Percentiles rank a stretch among this genome's conserved stretches.
These are phyloP conservation scores for Diplosphaera chodatii DNA, from an alignment of 139 green algal species.

Conservation along the genomic window DNA sequence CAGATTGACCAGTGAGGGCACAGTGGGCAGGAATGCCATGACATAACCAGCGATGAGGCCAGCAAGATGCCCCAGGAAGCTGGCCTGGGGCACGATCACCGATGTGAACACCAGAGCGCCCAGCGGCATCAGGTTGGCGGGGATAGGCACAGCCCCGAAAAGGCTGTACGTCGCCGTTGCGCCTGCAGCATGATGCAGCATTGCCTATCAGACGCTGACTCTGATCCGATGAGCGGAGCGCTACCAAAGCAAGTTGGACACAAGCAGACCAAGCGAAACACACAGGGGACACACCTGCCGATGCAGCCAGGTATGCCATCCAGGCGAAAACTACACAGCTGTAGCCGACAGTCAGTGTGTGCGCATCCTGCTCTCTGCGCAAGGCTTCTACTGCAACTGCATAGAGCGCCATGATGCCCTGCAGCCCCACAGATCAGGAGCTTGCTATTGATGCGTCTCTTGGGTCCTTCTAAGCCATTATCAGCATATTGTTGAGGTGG, in stretches of 20 bases:
- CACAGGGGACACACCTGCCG: not conserved
- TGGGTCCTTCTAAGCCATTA: too few relatives aligned
- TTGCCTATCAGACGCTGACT: not conserved
- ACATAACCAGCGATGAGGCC: constrained; percentile 57
- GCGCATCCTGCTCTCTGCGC: constrained; percentile 25
- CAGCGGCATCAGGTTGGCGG: constrained; percentile 49
- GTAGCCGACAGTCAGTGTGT: constrained; percentile 56
- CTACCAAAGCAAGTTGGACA: too few relatives aligned
- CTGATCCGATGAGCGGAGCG: too few relatives aligned
- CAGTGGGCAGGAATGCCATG: constrained; percentile 14
- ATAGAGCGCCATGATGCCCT: constrained; percentile 45
- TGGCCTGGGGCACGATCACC: constrained; percentile 44
- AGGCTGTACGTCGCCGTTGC: constrained; percentile 29
- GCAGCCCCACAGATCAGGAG: not conserved
- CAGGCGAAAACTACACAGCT: constrained; percentile 63
- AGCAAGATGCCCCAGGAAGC: constrained; percentile 54
- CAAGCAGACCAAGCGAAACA: too few relatives aligned
- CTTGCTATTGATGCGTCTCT: too few relatives aligned
- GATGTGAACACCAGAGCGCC: constrained; percentile 56
- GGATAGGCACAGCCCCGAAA: constrained; percentile 40
- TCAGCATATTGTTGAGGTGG: too few relatives aligned
- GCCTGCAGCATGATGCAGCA: not conserved
- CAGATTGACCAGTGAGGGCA: not conserved
- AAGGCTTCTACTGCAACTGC: constrained; percentile 23
- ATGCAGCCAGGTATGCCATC: constrained; percentile 48